Evolutionary conservation across 2,329 filamentous ascomycete species (phyloP).

Genomic region (Rhinocladiella mackenziei): DNA sequence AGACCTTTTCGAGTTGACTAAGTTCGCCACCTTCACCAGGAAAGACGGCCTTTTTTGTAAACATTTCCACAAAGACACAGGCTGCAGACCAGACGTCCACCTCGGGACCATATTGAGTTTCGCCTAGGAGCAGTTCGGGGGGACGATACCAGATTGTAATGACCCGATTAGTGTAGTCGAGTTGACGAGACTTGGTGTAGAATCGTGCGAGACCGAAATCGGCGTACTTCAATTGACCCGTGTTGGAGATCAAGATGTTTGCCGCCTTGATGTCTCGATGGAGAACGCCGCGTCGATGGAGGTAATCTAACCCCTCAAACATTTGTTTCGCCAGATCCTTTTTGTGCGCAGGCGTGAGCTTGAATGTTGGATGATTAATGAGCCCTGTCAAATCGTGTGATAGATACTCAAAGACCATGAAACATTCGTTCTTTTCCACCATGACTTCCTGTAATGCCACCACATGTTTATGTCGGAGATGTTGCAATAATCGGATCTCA

Average conservation of each 20-base stretch:
- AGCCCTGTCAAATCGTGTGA: conserved; percentile 94
- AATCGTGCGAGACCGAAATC: conserved; percentile 96
- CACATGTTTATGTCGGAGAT: conserved; percentile 74
- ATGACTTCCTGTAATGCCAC: conserved; percentile 86
- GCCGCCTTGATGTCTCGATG: conserved; percentile 98
- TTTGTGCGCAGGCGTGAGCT: conserved; percentile 76
- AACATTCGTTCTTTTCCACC: conserved; percentile 98
- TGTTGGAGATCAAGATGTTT: conserved; percentile 90
- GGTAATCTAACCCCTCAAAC: conserved; percentile 88
- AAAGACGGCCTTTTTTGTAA: conserved; percentile 89
- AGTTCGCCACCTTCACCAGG: conserved; percentile 94
- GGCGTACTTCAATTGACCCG: conserved; percentile 83
- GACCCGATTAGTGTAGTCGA: conserved; percentile 97
- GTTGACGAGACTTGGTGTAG: conserved; percentile 83
- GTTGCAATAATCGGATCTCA: conserved; percentile 89
- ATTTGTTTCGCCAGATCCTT: conserved; percentile 91
- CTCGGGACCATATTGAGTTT: conserved; percentile 83
- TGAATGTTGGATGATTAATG: conserved; percentile 89
- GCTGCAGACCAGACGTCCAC: conserved; percentile 97
- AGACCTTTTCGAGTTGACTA: conserved; percentile 95
- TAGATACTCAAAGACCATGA: conserved; percentile 99
- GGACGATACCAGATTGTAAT: conserved; percentile 98
- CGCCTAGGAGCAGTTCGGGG: conserved; percentile 82
- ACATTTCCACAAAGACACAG: conserved; percentile 95
- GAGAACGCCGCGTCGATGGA: conserved; percentile 87